Percentiles rank a stretch among this genome's conserved stretches.
These are phyloP conservation scores for Trichoderma oligosporum DNA, from an alignment of 2,329 filamentous ascomycete genomes.

Conservation along the genomic window DNA sequence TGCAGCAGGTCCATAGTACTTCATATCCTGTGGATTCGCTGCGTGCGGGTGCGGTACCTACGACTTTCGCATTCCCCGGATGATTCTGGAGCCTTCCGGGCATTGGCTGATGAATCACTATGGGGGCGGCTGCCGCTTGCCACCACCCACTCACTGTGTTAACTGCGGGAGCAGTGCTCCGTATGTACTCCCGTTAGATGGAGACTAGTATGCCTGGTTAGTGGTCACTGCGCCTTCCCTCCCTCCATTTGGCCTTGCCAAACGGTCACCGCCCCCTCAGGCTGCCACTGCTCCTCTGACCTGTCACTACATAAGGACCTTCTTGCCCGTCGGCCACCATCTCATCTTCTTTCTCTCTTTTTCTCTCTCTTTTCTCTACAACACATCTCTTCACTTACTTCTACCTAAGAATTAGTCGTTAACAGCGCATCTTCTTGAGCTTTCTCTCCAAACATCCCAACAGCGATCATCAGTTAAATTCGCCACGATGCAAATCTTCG, in stretches of 20 bases:
- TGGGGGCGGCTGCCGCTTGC: background rate
- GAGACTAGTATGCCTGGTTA: too few species aligned
- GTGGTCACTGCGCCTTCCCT: conserved; percentile 31
- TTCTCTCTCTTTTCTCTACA: conserved; percentile 21
- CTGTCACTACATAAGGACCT: conserved; percentile 31
- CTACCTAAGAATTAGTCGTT: conserved; percentile 3
- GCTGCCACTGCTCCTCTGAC: conserved; percentile 20
- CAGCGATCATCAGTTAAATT: conserved; percentile 23
- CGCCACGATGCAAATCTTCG: conserved; percentile 90
- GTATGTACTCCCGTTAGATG: too few species aligned
- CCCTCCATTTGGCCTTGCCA: conserved; percentile 25
- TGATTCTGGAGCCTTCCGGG: conserved; percentile 41
- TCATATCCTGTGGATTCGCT: background rate
- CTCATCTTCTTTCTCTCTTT: conserved; percentile 22
- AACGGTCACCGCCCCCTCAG: conserved; percentile 19
- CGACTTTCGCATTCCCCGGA: conserved; percentile 26
- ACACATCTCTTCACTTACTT: background rate
- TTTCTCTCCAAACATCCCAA: conserved; percentile 21
- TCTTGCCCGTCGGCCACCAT: conserved; percentile 24
- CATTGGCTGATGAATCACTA: conserved; percentile 38
- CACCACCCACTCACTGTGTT: conserved; percentile 5
- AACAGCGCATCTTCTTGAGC: conserved; percentile 16
- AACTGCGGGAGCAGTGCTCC: too few species aligned
- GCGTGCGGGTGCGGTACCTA: conserved; percentile 23
- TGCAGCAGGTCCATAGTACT: conserved; percentile 25